A percentile compares a stretch with the other conserved stretches of the same genome.
Conservation (phyloP, 2,329 filamentous ascomycete species). For the Pseudocercospora eumusae region DNA sequence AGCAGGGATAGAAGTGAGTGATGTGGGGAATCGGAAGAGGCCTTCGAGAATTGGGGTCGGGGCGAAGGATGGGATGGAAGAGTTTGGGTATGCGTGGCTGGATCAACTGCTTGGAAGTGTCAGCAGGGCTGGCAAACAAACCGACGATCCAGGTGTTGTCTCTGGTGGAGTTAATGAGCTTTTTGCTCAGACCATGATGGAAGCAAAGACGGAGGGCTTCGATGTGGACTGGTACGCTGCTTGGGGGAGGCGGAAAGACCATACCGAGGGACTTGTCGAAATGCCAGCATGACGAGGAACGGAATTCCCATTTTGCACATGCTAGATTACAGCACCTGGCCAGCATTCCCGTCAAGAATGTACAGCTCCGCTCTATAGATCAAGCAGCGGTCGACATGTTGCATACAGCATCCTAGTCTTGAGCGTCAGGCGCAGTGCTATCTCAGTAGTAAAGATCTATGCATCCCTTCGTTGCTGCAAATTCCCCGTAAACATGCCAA, state of each 20-base stretch:
- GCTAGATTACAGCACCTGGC: not conserved
- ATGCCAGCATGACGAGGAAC: not conserved
- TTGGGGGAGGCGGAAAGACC: slow-evolving; percentile 14
- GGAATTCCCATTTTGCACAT: not conserved
- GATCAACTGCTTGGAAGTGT: slow-evolving; percentile 6
- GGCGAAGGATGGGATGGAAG: slow-evolving; percentile 4
- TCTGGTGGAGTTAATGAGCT: slow-evolving; percentile 8
- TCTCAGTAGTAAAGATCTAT: too few species aligned
- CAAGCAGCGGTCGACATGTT: too few species aligned
- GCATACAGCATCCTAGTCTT: too few species aligned
- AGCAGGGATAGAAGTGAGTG: slow-evolving; percentile 10
- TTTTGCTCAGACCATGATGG: slow-evolving; percentile 12
- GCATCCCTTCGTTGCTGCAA: too few species aligned
- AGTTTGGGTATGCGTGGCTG: slow-evolving; percentile 18
- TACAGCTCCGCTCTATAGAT: too few species aligned
- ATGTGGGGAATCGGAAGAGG: slow-evolving; percentile 15
- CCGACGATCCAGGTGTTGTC: not conserved
- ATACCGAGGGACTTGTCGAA: slow-evolving; percentile 3
- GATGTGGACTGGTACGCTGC: slow-evolving; percentile 18
- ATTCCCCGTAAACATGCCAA: too few species aligned
- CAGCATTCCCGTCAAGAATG: too few species aligned
- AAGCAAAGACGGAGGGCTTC: slow-evolving; percentile 15
- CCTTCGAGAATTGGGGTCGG: slow-evolving; percentile 13
- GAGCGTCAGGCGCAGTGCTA: too few species aligned
- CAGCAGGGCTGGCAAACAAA: not conserved